Conservation (phyloP, 106 monocot species). For the Allium cepa region DNA sequence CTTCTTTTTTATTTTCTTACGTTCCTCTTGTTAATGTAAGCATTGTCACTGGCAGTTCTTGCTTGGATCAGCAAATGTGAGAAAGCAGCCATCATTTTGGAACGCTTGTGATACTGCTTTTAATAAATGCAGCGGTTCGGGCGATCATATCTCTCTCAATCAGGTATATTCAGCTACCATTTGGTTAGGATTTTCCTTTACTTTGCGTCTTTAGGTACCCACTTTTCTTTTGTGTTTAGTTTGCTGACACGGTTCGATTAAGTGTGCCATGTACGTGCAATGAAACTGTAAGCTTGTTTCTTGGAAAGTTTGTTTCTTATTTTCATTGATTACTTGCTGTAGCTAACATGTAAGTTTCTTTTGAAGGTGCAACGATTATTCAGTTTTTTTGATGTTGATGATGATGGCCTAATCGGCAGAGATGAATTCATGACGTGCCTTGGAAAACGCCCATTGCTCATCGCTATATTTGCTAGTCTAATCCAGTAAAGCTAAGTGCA, state of each 20-base stretch:
- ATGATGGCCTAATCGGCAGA: conserved; percentile 43
- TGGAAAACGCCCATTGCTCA: conserved; percentile 57
- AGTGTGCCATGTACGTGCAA: conserved; percentile 6
- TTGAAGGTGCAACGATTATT: conserved; percentile 35
- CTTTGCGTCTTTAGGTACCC: neutral
- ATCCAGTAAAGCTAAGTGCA: neutral
- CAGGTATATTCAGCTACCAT: conserved; percentile 16
- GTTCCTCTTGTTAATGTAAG: neutral
- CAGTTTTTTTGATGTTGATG: conserved; percentile 25
- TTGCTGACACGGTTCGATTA: conserved; percentile 25
- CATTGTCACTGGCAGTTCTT: conserved; percentile 42
- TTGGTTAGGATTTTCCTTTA: neutral
- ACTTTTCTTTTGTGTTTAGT: conserved; percentile 16
- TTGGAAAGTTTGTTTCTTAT: neutral
- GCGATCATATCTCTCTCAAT: conserved; percentile 7
- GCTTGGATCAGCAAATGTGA: conserved; percentile 60
- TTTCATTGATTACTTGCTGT: neutral
- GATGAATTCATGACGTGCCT: conserved; percentile 68
- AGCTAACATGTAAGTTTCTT: neutral
- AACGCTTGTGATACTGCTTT: conserved; percentile 47
- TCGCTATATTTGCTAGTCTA: conserved; percentile 39
- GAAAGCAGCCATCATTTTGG: conserved; percentile 63
- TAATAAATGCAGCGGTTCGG: conserved; percentile 16
- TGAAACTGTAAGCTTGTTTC: conserved; percentile 32
- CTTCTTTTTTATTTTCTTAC: too few relatives aligned